Conservation (phyloP, 2,329 filamentous ascomycete genomes). For the Cytospora mali region DNA sequence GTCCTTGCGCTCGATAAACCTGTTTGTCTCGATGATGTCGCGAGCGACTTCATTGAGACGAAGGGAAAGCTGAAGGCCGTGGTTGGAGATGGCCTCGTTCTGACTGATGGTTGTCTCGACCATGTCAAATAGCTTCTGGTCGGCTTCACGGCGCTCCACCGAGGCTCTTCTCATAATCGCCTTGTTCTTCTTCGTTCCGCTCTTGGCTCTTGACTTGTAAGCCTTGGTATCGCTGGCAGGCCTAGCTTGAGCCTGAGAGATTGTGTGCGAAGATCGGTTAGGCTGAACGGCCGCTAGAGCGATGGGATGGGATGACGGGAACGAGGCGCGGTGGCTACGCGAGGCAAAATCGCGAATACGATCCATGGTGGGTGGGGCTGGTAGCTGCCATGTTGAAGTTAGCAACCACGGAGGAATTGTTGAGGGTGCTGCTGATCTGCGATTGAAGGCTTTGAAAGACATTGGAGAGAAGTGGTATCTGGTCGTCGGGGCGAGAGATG, state of each 20-base stretch:
- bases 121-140: conserved; percentile 1
- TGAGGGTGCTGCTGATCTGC: neutral
- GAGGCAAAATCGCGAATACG: conserved; percentile 11
- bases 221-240: neutral
- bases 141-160: neutral
- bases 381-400: neutral
- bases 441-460: neutral
- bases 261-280: neutral
- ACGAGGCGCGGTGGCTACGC: neutral
- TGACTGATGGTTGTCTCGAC: neutral
- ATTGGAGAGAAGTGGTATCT: neutral
- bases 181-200: neutral
- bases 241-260: neutral
- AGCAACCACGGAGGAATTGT: conserved; percentile 9
- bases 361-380: conserved; percentile 2
- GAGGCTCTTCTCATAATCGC: neutral
- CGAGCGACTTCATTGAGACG: conserved; percentile 2
- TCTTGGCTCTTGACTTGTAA: neutral
- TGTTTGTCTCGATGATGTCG: conserved; percentile 4
- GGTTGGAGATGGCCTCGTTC: conserved; percentile 4
- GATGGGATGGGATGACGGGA: neutral
- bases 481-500: too few species aligned
- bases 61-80: neutral
- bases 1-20: conserved; percentile 5
- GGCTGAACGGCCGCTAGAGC: neutral